Evolutionary conservation across 2,329 filamentous ascomycete species (phyloP).

Genomic region (Fusarium annulatum): DNA sequence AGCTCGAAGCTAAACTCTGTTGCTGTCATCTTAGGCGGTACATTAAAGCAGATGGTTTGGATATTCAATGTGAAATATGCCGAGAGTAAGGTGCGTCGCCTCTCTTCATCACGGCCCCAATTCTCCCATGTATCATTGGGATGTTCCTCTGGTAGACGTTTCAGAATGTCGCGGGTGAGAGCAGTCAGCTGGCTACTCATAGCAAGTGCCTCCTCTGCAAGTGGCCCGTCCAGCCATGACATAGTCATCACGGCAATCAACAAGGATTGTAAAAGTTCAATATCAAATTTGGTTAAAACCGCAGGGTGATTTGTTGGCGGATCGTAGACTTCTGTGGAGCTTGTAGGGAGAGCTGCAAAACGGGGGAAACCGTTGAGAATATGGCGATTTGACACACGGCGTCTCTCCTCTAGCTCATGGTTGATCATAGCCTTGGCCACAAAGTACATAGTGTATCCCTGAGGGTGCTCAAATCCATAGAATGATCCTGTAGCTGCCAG

Average conservation of each 20-base stretch:
- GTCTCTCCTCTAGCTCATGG: neutral
- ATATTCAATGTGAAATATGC: neutral
- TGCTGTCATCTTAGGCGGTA: neutral
- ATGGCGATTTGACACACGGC: neutral
- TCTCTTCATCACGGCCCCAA: neutral
- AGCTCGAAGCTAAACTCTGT: neutral
- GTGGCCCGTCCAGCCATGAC: neutral
- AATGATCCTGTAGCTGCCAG: neutral
- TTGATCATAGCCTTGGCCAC: neutral
- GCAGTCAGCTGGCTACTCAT: neutral
- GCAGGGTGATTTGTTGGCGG: neutral
- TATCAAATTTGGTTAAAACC: neutral
- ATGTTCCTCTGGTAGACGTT: neutral
- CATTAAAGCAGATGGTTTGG: neutral
- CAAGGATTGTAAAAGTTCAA: neutral
- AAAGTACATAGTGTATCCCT: neutral
- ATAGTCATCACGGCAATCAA: constrained; percentile 1
- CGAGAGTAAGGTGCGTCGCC: neutral
- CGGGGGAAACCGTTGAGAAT: neutral
- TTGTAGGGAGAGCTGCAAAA: neutral
- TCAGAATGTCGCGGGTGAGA: neutral
- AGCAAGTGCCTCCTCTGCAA: neutral
- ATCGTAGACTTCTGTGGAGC: neutral
- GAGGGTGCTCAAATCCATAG: neutral
- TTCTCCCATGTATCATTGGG: neutral